A percentile compares a stretch with the other conserved stretches of the same genome.
phyloP scores from a whole-genome alignment of 345 rosid genomes.

The Citrus sp. region DNA sequence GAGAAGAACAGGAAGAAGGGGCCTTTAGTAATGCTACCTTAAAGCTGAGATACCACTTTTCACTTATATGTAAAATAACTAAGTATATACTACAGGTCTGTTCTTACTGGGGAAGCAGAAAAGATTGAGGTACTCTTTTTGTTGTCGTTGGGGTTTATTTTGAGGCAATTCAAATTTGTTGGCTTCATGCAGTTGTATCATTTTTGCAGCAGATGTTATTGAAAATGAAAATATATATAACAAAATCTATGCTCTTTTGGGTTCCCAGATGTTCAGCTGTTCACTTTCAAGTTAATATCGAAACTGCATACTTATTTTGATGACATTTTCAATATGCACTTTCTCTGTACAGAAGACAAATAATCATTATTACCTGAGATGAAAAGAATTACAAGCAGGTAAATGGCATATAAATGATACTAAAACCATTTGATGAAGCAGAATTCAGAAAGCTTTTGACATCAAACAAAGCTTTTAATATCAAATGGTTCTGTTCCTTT shows the following conservation, averaged over 20 bases:
- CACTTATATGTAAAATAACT: neutral
- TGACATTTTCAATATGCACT: neutral
- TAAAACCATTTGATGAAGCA: neutral
- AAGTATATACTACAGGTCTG: constrained; percentile 23
- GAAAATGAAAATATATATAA: neutral
- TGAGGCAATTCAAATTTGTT: neutral
- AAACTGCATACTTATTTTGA: neutral
- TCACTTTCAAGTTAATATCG: neutral
- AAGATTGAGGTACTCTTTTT: neutral
- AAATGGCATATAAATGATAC: neutral
- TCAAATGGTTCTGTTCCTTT: constrained; percentile 15
- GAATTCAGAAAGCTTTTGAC: neutral
- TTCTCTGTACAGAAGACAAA: neutral
- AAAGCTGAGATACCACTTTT: neutral
- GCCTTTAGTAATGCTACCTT: neutral
- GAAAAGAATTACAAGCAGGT: neutral
- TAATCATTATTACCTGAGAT: neutral
- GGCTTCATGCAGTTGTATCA: neutral
- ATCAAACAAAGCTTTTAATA: no score
- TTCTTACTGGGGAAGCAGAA: neutral
- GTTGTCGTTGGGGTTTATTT: neutral
- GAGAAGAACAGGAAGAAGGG: constrained; percentile 17
- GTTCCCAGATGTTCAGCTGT: neutral
- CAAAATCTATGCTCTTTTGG: neutral
- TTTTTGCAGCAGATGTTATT: neutral